A percentile compares a stretch with the other conserved stretches of the same genome.
phyloP scores from a whole-genome alignment of 2,329 filamentous ascomycete species.

The Colletotrichum paranaense region DNA sequence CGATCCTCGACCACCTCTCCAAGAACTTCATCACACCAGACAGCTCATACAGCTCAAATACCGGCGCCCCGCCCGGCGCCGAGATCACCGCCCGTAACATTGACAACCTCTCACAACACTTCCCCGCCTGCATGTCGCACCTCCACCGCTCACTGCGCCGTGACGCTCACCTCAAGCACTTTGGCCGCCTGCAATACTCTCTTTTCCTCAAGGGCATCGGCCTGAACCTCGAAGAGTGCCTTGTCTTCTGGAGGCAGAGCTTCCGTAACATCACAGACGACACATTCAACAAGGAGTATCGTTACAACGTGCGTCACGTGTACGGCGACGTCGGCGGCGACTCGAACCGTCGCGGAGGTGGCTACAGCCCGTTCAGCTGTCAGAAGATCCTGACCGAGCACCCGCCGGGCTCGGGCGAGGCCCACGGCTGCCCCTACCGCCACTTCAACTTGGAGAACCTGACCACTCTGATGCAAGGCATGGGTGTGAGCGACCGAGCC shows the following conservation, averaged over 20 bases:
- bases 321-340: constrained; percentile 98
- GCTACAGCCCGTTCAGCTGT: constrained; percentile 92
- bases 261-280: constrained; percentile 94
- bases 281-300: constrained; percentile 96
- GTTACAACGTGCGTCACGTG: constrained; percentile 94
- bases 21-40: constrained; percentile 96
- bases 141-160: constrained; percentile 87
- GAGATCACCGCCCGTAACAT: constrained; percentile 83
- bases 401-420: constrained; percentile 85
- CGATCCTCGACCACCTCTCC: constrained; percentile 80
- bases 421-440: constrained; percentile 95
- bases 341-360: constrained; percentile 84
- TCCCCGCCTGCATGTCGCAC: constrained; percentile 94
- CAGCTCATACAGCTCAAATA: constrained; percentile 76
- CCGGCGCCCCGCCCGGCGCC: constrained; percentile 74
- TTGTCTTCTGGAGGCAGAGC: constrained; percentile 88
- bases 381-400: constrained; percentile 95
- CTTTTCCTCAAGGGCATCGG: constrained; percentile 98
- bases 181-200: constrained; percentile 91
- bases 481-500: constrained; percentile 82
- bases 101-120: constrained; percentile 82
- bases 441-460: constrained; percentile 94
- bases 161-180: constrained; percentile 93
- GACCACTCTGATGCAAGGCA: constrained; percentile 77
- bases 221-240: constrained; percentile 88